Evolutionary conservation across 2,329 filamentous ascomycete species (phyloP).

Genomic region (Stachybotrys echinatus): DNA sequence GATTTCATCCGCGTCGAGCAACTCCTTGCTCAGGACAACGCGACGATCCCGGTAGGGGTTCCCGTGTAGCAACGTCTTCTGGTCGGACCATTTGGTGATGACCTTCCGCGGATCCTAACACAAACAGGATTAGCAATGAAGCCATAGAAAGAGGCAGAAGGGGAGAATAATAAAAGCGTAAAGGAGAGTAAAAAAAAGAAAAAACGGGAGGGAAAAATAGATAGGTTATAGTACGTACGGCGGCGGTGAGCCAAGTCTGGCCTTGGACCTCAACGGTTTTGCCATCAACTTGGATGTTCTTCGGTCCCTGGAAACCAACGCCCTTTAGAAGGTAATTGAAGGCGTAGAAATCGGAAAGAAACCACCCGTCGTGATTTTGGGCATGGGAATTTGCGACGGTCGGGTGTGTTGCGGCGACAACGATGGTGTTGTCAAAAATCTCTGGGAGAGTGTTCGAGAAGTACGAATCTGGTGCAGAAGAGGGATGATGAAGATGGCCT

Average conservation of each 20-base stretch:
- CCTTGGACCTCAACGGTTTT: not conserved
- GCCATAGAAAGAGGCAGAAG: too few species aligned
- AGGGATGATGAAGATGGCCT: not conserved
- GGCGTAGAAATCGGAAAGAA: slow-evolving; percentile 9
- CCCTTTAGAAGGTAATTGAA: slow-evolving; percentile 8
- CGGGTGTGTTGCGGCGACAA: slow-evolving; percentile 5
- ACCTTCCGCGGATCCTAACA: not conserved
- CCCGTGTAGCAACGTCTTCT: not conserved
- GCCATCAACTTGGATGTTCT: not conserved
- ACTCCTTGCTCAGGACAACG: slow-evolving; percentile 2
- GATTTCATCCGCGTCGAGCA: not conserved
- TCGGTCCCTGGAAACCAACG: not conserved
- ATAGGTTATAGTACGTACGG: too few species aligned
- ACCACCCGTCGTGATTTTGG: slow-evolving; percentile 5
- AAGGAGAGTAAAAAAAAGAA: too few species aligned
- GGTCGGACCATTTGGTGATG: not conserved
- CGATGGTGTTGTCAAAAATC: slow-evolving; percentile 2
- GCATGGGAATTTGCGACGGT: slow-evolving; percentile 2
- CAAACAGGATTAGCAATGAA: too few species aligned
- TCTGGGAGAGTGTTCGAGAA: not conserved
- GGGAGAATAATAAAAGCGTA: too few species aligned
- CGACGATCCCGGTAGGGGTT: slow-evolving; percentile 2
- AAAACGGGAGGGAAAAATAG: too few species aligned
- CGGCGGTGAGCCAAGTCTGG: not conserved
- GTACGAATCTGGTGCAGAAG: not conserved